Evolutionary conservation across 139 green algal species (phyloP), one percentile per base, ranked within the genome.

Genomic region (Nannochloris sp.): DNA sequence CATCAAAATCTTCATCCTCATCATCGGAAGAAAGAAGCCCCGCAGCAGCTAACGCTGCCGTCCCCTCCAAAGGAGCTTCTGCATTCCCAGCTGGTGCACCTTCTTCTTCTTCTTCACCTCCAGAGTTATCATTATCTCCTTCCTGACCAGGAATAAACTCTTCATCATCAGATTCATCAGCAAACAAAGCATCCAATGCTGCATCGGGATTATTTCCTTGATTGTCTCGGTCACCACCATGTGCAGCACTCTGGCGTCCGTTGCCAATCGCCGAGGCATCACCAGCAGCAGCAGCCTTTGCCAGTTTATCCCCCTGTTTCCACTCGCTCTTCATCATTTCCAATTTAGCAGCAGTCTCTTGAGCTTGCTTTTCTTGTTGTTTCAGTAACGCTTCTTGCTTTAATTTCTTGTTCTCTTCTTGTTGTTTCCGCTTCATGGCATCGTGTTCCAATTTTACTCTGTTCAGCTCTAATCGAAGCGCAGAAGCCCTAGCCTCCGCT

Each of bases 181-280:
- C 76, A 65, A 87, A 76, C 6, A 65, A 37, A 7, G 72, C 75
- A 68, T 91, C 84, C 4, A 91, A 19, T 8, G 63, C 63, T 14
- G 60, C 54, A 34, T 77, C 81, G 77, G 83, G 70, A 37, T 55
- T 30, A 35, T 57, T 19, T 14, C 19, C 32, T 30, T 68, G 35
- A 30, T 45, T 37, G n/a, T 62, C 8, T 27, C 24, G 4, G 27
- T 36, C 2, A 35, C 42, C 12, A 13, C 45, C 10, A n/a, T n/a
- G n/a, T n/a, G n/a, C n/a, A n/a, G n/a, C n/a, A 15, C 42, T 2
- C 46, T 30, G 2, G 4, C 27, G 15, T 10, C 38, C 32, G 35
- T 68, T 68, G 31, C 27, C 32, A 46, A 74, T 56, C 8, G 30
- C 59, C 3, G 24, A 30, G n/a, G 60, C 31, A 27, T 74, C 67